Base-by-base conservation (phyloP, 257 asterid species). In the Salvia hispanica region DNA sequence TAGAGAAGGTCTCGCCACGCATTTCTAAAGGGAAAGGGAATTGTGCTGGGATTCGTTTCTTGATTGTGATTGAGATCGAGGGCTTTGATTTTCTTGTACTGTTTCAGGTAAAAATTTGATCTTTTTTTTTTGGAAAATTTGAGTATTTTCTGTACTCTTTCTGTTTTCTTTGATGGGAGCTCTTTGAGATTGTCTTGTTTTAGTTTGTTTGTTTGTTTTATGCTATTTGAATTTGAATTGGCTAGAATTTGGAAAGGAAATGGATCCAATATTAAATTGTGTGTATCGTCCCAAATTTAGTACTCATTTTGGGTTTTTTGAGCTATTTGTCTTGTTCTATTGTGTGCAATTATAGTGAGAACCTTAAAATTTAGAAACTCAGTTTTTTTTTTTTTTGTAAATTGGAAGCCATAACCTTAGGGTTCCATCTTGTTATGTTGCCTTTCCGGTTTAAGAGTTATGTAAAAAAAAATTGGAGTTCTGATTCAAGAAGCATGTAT, bases 51-150 rank as follows among this genome's bases (percentile, higher is more conserved):
- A 15, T 46, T 62, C 50, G 40, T 40, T 71, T 75, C 74, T 77
- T 70, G 71, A 74, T 72, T 64, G 40, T 51, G 70, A 68, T 62
- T 52, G 45, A 63, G 75, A 52, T 58, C 74, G 18, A 63, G 79
- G 66, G 70, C 31, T 53, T 64, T 12, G 6, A 7, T 8, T 40
- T 4, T 53, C 50, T 72, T 47, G 15, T 2, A n/a, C 13, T 54
- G 40, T 56, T 77, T 72, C 51, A 75, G 86, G 86, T 81, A 75
- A 72, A 64, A 31, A 58, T 16, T 43, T 18, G 5, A 47, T 74
- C 63, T 69, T 39, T 50, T 61, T 14, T 25, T 7, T 33, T 37
- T 33, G n/a, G 47, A 10, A 47, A 25, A 14, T 51, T 36, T 34
- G 51, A 9, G 40, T 64, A 43, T 13, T 25, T 25, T 25, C 31